Evolutionary conservation across 306 rosid species (phyloP), one percentile per base, ranked within the genome.

Genomic region (Corylus avellana): DNA sequence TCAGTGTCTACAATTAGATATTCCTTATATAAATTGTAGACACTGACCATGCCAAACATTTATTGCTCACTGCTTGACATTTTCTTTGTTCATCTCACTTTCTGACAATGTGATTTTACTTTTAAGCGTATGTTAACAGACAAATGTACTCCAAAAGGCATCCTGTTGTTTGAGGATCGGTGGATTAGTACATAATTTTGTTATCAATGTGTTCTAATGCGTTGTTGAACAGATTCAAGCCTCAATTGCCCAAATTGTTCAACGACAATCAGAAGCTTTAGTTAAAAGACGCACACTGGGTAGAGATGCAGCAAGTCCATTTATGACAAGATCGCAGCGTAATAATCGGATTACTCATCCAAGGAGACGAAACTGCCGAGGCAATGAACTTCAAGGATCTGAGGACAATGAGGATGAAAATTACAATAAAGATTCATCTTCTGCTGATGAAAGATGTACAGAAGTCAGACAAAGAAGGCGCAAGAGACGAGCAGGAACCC

Each of bases 251-350:
- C 87, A 85, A 72, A 91, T 91, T 53, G 87, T 92, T 83, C 94
- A 90, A 79, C 88, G 96, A 67, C 98, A 92, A 82, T 88, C 97
- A 63, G 98, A 94, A 86, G 98, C 98, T 80, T 82, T 94, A 49
- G 89, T 79, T 70, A 92, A 91, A 87, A 91, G 89, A 78, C 98
- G 91, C 44, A 8, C 82, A 25, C 32, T 75, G 13, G 91, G 87
- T n/a, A 92, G 84, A 78, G 96, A 94, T 81, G 74, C 89, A 27
- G 80, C 85, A 10, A 84, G 86, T 47, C 47, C 86, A 79, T 85
- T 75, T 86, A 79, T 56, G 57, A 82, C 92, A 54, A 92, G 97
- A 86, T 72, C 89, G 11, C 98, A 84, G 77, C 92, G 97, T 39
- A 89, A 83, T 85, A 87, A 79, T 27, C 86, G 97, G 82, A 87